Conservation (phyloP, 352 stramenopile species). For the Pythium dissotocum region DNA sequence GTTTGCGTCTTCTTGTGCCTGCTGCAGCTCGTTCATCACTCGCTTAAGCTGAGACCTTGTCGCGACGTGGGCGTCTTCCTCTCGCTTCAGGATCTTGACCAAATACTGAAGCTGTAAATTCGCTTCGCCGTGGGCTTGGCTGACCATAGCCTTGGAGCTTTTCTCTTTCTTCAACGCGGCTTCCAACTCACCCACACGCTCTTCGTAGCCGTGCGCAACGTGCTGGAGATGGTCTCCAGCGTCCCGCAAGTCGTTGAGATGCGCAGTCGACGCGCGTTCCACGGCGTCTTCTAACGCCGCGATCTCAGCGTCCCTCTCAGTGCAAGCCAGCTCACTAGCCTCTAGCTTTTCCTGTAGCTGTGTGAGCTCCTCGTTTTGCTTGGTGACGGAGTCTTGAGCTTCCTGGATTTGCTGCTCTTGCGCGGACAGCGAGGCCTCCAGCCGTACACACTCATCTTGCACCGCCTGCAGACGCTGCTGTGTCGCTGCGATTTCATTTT, state of each 20-base stretch:
- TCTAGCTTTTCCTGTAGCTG: background rate
- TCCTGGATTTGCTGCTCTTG: slow-evolving; percentile 7
- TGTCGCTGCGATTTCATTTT: background rate
- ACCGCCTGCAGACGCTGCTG: background rate
- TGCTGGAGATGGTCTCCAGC: slow-evolving; percentile 8
- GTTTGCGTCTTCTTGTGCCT: background rate
- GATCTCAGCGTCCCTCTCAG: slow-evolving; percentile 15
- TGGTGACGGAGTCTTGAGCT: background rate
- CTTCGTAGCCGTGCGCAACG: background rate
- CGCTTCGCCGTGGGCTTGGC: slow-evolving; percentile 4
- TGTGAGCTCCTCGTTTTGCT: background rate
- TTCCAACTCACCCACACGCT: slow-evolving; percentile 5
- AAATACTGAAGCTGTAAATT: slow-evolving; percentile 12
- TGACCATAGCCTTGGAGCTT: slow-evolving; percentile 3
- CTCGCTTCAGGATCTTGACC: slow-evolving; percentile 8
- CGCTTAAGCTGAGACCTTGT: slow-evolving; percentile 1
- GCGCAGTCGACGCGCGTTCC: slow-evolving; percentile 1
- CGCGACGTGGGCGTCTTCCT: slow-evolving; percentile 5
- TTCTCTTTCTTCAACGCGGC: background rate
- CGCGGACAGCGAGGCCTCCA: background rate
- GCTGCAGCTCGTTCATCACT: background rate
- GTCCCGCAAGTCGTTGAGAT: slow-evolving; percentile 5
- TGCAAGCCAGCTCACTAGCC: background rate
- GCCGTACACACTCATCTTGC: background rate
- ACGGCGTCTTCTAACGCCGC: slow-evolving; percentile 1